phyloP scores from a whole-genome alignment of 2,329 filamentous ascomycete genomes.

The Geosmithia flava region DNA sequence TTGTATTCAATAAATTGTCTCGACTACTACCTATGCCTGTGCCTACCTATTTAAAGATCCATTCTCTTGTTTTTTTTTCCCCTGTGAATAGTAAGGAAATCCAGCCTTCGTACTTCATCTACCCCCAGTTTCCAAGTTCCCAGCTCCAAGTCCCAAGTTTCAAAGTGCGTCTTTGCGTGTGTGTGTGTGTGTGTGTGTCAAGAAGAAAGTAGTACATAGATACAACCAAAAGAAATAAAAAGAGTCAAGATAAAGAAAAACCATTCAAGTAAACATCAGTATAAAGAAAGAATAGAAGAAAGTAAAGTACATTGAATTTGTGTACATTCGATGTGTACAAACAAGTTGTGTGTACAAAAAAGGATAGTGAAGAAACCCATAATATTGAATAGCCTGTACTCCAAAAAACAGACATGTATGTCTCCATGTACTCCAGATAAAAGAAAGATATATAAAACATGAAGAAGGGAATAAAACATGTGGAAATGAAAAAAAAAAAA shows the following conservation, averaged over 20 bases:
- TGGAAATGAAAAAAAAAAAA: not conserved
- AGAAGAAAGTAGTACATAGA: not conserved
- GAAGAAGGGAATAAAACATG: not conserved
- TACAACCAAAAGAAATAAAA: not conserved
- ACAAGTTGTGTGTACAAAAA: too few species aligned
- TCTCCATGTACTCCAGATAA: not conserved
- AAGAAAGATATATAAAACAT: not conserved
- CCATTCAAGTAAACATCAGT: not conserved
- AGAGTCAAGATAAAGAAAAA: not conserved
- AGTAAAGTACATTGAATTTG: not conserved
- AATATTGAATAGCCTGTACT: not conserved
- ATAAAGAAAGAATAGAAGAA: not conserved
- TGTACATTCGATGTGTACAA: not conserved
- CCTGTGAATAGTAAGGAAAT: too few species aligned
- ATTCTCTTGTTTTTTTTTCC: too few species aligned
- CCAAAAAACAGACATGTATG: not conserved
- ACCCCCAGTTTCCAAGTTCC: too few species aligned
- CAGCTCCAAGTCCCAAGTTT: too few species aligned
- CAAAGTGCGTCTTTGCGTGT: too few species aligned
- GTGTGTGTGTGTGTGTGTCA: too few species aligned
- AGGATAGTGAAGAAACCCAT: too few species aligned
- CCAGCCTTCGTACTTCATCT: too few species aligned
- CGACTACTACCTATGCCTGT: too few species aligned
- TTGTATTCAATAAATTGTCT: too few species aligned
- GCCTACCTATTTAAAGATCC: too few species aligned